Conservation (phyloP, 805 yeast genomes). For the Candida taoyuanica region DNA sequence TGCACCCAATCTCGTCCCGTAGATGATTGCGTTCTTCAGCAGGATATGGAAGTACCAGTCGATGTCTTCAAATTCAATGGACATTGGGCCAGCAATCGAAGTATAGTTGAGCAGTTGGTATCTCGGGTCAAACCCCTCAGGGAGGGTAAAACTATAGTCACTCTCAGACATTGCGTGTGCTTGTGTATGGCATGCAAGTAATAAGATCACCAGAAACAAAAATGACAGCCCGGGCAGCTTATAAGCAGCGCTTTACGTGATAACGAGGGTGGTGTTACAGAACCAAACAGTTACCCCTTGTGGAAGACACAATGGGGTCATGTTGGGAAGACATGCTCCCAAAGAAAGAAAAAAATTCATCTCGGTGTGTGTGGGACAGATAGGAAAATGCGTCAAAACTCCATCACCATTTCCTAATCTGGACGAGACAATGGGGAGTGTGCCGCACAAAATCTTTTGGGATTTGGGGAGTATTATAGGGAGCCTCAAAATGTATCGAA, state of each 20-base stretch:
- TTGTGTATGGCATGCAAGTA: neutral
- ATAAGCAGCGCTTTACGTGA: no score
- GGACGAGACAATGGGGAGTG: slow-evolving; percentile 8
- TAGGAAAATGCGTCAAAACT: slow-evolving; percentile 1
- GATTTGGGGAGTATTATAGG: neutral
- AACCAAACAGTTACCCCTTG: no score
- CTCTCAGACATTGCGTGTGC: slow-evolving; percentile 1
- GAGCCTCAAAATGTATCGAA: slow-evolving; percentile 5
- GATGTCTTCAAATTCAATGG: slow-evolving; percentile 37
- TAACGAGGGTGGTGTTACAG: no score
- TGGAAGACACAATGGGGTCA: neutral
- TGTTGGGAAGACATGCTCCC: neutral
- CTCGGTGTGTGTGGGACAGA: no score
- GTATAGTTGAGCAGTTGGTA: slow-evolving; percentile 35
- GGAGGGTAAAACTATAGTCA: slow-evolving; percentile 3
- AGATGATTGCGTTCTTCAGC: slow-evolving; percentile 40
- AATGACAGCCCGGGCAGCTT: no score
- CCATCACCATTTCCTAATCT: slow-evolving; percentile 7
- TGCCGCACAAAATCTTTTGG: no score
- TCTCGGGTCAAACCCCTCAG: slow-evolving; percentile 23
- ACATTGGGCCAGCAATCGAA: slow-evolving; percentile 36
- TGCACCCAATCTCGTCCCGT: slow-evolving; percentile 58
- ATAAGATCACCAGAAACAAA: no score
- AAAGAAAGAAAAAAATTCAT: no score
- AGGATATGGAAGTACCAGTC: slow-evolving; percentile 33